Evolutionary conservation across 495 filamentous ascomycete genomes (phyloP).

Genomic region (Penicillium coffeae): DNA sequence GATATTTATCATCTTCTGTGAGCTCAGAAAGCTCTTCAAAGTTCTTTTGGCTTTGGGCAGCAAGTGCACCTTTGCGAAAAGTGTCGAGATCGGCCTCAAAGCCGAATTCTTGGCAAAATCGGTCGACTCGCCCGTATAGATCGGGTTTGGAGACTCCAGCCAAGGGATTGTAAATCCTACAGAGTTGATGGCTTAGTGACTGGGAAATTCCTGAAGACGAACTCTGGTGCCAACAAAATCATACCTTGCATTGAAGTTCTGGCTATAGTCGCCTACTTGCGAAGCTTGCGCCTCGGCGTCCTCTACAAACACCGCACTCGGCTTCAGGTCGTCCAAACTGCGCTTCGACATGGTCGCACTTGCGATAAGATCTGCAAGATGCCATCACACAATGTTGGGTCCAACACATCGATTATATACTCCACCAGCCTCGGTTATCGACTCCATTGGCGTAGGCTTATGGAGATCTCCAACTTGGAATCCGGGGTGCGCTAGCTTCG

Average conservation of each 20-base stretch:
- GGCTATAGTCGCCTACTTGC: constrained; percentile 10
- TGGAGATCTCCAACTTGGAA: constrained; percentile 1
- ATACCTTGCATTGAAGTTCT: constrained; percentile 13
- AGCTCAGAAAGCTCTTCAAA: constrained; percentile 54
- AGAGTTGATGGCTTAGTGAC: neutral
- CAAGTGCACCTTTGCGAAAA: constrained; percentile 54
- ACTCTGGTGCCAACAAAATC: too few relatives aligned
- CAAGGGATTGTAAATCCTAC: constrained; percentile 57
- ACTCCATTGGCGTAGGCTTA: constrained; percentile 4
- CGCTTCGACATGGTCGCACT: constrained; percentile 10
- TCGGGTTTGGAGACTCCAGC: constrained; percentile 45
- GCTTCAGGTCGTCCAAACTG: constrained; percentile 11
- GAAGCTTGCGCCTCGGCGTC: constrained; percentile 9
- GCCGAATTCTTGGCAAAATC: constrained; percentile 44
- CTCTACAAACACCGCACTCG: constrained; percentile 10
- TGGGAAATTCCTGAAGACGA: neutral
- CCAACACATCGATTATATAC: constrained; percentile 6
- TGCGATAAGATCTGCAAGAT: neutral
- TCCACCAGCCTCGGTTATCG: neutral
- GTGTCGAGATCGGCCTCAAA: constrained; percentile 42
- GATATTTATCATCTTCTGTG: constrained; percentile 47
- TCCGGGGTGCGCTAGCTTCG: constrained; percentile 16
- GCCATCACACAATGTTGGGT: constrained; percentile 1
- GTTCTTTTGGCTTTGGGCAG: constrained; percentile 53
- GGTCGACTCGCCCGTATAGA: constrained; percentile 49